Conservation (phyloP, 768 basidiomycete species). For the Grammothele lineata region DNA sequence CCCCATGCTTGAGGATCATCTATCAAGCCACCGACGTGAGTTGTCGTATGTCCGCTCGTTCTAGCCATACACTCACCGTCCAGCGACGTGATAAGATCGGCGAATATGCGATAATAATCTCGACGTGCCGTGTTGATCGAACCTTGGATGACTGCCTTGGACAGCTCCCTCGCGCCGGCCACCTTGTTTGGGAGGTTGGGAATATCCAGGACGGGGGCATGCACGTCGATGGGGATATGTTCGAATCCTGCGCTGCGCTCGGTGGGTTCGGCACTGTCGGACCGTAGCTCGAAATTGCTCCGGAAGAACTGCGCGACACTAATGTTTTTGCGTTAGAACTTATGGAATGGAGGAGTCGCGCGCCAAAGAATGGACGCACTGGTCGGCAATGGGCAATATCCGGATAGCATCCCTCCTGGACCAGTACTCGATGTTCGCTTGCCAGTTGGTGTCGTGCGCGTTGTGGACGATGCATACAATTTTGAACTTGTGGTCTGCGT, state of each 20-base stretch:
- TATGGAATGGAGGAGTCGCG: too few species aligned
- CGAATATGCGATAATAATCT: constrained; percentile 33
- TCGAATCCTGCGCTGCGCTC: constrained; percentile 31
- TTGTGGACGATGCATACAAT: constrained; percentile 42
- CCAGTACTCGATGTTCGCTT: constrained; percentile 32
- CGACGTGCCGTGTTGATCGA: constrained; percentile 31
- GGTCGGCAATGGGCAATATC: constrained; percentile 34
- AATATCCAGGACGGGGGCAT: constrained; percentile 33
- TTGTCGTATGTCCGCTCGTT: too few species aligned
- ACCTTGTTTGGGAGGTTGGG: constrained; percentile 20
- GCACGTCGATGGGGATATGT: constrained; percentile 33
- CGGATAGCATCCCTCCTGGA: constrained; percentile 34
- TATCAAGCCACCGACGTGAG: constrained; percentile 11
- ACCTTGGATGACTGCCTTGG: constrained; percentile 40
- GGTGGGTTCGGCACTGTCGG: constrained; percentile 28
- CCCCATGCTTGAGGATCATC: constrained; percentile 35
- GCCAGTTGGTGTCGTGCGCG: constrained; percentile 27
- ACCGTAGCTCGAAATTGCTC: constrained; percentile 25
- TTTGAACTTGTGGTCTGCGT: constrained; percentile 34
- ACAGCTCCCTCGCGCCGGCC: constrained; percentile 23
- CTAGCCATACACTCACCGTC: too few species aligned
- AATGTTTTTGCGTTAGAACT: neutral
- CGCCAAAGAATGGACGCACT: constrained; percentile 29
- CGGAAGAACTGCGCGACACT: constrained; percentile 32
- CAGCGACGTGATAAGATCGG: constrained; percentile 30